Percentiles rank a stretch among this genome's conserved stretches.
These are phyloP conservation scores for Lavandula angustifolia DNA, from an alignment of 257 asterid species.

Conservation along the genomic window DNA sequence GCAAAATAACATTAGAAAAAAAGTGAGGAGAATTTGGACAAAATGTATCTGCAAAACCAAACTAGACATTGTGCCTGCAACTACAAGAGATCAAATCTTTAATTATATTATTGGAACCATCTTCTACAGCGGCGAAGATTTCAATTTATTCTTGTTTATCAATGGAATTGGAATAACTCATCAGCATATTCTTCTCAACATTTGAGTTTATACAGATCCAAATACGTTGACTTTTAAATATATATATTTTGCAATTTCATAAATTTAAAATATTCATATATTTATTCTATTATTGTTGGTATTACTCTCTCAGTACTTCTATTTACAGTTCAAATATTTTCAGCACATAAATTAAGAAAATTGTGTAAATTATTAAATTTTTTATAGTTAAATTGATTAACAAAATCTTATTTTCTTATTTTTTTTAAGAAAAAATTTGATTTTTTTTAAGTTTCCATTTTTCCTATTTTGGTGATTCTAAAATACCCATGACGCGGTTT, in stretches of 20 bases:
- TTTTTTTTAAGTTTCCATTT: not conserved
- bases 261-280: not conserved
- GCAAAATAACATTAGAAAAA: not conserved
- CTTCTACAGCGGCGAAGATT: not conserved
- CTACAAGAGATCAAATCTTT: not conserved
- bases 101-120: not conserved
- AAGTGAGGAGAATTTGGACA: not conserved
- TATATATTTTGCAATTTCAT: not conserved
- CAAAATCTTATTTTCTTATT: too few species aligned
- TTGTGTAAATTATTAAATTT: too few species aligned
- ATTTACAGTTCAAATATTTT: too few species aligned
- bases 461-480: not conserved
- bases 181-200: conserved; percentile 21
- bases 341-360: too few species aligned
- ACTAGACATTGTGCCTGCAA: conserved; percentile 5
- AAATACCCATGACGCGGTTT: not conserved
- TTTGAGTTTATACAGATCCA: not conserved
- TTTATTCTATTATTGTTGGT: too few species aligned
- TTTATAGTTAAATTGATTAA: too few species aligned
- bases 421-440: too few species aligned
- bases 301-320: too few species aligned
- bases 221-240: not conserved
- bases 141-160: conserved; percentile 1
- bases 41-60: not conserved
- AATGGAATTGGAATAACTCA: conserved; percentile 22